Conservation (phyloP, 768 basidiomycete species). For the Boletales sp. region DNA sequence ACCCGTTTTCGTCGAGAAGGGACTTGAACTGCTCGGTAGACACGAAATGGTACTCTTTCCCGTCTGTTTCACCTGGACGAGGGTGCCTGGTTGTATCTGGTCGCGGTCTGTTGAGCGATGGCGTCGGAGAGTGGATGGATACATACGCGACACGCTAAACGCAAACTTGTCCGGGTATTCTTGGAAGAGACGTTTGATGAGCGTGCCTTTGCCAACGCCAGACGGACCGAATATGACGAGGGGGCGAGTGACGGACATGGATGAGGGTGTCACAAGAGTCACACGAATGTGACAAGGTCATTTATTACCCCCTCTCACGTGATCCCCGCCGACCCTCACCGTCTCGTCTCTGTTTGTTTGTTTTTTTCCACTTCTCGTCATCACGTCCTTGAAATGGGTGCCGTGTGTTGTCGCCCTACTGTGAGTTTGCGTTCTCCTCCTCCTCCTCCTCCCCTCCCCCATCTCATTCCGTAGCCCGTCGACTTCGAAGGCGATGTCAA, state of each 20-base stretch:
- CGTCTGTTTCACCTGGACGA: constrained; percentile 76
- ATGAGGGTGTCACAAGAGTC: background rate
- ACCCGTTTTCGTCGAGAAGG: constrained; percentile 67
- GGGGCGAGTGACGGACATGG: constrained; percentile 39
- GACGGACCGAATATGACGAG: constrained; percentile 90
- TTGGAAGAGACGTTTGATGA: constrained; percentile 74
- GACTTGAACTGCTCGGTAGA: constrained; percentile 63
- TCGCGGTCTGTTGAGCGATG: background rate
- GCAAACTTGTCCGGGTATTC: constrained; percentile 84
- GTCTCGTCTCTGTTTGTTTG: constrained; percentile 3
- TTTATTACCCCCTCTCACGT: constrained; percentile 8
- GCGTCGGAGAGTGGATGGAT: background rate
- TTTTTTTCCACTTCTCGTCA: constrained; percentile 12
- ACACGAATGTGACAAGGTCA: background rate
- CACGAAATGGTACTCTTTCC: constrained; percentile 87
- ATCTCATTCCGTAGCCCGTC: constrained; percentile 57
- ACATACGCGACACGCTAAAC: constrained; percentile 89
- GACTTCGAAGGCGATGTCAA: constrained; percentile 96
- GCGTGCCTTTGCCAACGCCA: constrained; percentile 92
- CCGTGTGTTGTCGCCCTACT: constrained; percentile 79
- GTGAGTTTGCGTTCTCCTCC: constrained; percentile 35
- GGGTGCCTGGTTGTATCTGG: constrained; percentile 88
- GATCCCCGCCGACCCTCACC: constrained; percentile 5
- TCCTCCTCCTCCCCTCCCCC: background rate
- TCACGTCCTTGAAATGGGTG: constrained; percentile 50